phyloP scores from a whole-genome alignment of 2,329 filamentous ascomycete species.

The Pseudopyrenochaeta lycopersici region DNA sequence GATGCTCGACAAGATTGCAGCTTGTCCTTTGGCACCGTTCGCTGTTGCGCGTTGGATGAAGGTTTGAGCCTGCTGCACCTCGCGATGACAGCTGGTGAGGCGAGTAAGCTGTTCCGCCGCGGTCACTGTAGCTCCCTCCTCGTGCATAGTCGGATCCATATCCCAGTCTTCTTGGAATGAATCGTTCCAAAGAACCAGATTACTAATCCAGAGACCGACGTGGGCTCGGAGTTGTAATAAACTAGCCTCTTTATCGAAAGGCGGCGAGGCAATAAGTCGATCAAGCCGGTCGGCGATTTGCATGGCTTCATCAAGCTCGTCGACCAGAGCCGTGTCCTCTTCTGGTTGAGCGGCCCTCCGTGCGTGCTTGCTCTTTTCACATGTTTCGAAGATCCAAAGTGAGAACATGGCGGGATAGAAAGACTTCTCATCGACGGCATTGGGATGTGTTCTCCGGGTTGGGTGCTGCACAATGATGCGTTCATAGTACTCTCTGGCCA shows the following conservation, averaged over 20 bases:
- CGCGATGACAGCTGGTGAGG: constrained; percentile 26
- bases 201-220: constrained; percentile 77
- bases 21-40: constrained; percentile 25
- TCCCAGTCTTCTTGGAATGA: constrained; percentile 25
- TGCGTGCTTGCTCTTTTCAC: constrained; percentile 65
- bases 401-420: constrained; percentile 86
- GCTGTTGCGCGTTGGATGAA: constrained; percentile 34
- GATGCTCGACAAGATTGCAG: constrained; percentile 23
- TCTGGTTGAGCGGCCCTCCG: constrained; percentile 25
- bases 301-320: constrained; percentile 67
- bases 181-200: constrained; percentile 63
- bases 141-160: constrained; percentile 7
- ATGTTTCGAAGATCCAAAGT: constrained; percentile 80
- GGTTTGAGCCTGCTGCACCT: constrained; percentile 29
- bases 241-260: constrained; percentile 73
- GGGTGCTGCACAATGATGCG: constrained; percentile 76
- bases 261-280: constrained; percentile 71
- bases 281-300: constrained; percentile 76
- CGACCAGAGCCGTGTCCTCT: constrained; percentile 52
- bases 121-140: background rate
- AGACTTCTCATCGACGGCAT: constrained; percentile 71
- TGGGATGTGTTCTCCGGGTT: constrained; percentile 70
- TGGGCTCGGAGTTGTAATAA: constrained; percentile 77
- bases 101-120: constrained; percentile 16
- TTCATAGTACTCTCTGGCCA: constrained; percentile 76